Conservation (phyloP, 169 alveolate genomes). For the Cryptosporidium bovis region DNA sequence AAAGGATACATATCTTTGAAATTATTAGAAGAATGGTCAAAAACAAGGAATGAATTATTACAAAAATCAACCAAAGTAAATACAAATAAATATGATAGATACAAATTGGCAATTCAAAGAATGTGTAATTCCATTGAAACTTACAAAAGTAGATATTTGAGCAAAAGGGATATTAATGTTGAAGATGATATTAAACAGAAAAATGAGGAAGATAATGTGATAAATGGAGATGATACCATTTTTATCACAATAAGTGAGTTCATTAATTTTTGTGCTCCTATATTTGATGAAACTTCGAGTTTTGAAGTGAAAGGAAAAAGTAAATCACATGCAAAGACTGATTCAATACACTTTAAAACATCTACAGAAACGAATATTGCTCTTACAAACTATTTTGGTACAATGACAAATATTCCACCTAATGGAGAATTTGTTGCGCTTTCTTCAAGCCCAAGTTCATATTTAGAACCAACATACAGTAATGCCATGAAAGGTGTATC, state of each 20-base stretch:
- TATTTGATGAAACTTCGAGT: constrained; percentile 2
- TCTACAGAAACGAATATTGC: constrained; percentile 24
- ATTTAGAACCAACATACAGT: constrained; percentile 40
- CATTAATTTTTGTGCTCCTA: constrained; percentile 6
- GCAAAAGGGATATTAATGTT: not conserved
- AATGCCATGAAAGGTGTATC: constrained; percentile 32
- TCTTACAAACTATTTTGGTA: constrained; percentile 62
- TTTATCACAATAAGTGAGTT: constrained; percentile 48
- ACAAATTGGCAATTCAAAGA: constrained; percentile 16
- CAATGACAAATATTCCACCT: constrained; percentile 6
- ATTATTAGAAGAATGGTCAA: constrained; percentile 48
- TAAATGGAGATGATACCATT: not conserved
- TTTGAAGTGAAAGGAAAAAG: not conserved
- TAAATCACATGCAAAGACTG: not conserved
- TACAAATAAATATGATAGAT: not conserved
- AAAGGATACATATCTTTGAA: constrained; percentile 45
- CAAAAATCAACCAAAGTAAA: not conserved
- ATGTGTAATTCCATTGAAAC: constrained; percentile 52
- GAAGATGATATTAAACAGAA: not conserved
- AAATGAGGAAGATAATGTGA: not conserved
- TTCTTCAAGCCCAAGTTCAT: constrained; percentile 5
- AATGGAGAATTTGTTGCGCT: constrained; percentile 22
- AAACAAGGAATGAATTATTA: not conserved
- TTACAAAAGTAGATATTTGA: constrained; percentile 8
- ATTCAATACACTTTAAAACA: constrained; percentile 21